Evolutionary conservation across 805 yeast species (phyloP), one percentile per base, ranked within the genome.

Genomic region (Wickerhamomyces xylosicus): DNA sequence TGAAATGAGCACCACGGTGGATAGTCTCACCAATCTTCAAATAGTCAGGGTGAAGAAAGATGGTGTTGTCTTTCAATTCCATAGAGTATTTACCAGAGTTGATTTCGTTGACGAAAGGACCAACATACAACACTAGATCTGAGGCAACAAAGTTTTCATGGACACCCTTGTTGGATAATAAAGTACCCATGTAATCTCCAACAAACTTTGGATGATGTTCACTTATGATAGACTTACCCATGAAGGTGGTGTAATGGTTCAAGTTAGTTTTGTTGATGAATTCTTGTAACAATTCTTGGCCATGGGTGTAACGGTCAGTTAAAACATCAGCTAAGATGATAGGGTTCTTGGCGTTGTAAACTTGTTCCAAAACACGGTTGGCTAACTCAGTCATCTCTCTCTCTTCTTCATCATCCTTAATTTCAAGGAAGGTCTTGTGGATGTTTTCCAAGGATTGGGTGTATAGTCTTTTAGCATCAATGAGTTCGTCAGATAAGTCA

Each of bases 221-320:
- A 59, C 87, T 79, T 32, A 87, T 59, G 19, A 75, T 59, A 8
- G 85, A 78, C 57, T 86, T 81, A 14, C 87, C 94, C 72, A 73
- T 74, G 37, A 71, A 66, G 1, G 87, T 73, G 8, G 77, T 64
- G 57, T 59, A 83, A 47, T 67, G 74, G 56, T 74, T 79, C 52
- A 73, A 69, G 31, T 64, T 54, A 15, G 71, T 52, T 16, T 25
- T 21, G 7, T 53, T 33, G 14, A 77, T 72, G 33, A 89, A 63
- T 19, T 65, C 49, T 43, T 72, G 67, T 38, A 81, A 62, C 16
- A 64, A 44, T 19, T 60, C 47, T 2, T 55, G 47, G 16, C 68
- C 68, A 22, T 66, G 62, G 14, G 70, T 69, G 49, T 68, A 81
- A 44, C 95, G 71, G 39, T 77, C 75, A 5, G 80, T 71, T 40